These are phyloP conservation scores for Ascobolus immersus DNA, from an alignment of 495 filamentous ascomycete genomes.

Conservation along the genomic window DNA sequence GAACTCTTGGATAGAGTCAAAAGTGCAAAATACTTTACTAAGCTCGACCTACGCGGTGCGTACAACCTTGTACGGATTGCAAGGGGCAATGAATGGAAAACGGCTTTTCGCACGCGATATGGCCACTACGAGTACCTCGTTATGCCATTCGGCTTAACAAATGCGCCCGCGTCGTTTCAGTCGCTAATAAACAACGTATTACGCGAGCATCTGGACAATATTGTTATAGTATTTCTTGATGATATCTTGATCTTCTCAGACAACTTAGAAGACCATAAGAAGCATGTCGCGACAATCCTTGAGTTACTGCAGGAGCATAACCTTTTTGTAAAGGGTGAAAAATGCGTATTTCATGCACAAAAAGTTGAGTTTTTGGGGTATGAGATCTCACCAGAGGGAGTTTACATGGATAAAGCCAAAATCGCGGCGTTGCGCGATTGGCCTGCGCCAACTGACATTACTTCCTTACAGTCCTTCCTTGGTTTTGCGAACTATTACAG, in stretches of 20 bases:
- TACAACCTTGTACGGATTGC: slow-evolving; percentile 6
- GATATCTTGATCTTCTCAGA: no score
- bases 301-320: background rate
- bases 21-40: slow-evolving; percentile 5
- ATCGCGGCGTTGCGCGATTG: no score
- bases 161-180: background rate
- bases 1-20: background rate
- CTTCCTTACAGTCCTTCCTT: no score
- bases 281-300: background rate
- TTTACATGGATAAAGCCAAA: no score
- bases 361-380: no score
- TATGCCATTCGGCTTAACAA: background rate
- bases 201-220: background rate
- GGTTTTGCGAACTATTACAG: no score
- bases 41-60: slow-evolving; percentile 3
- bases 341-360: no score
- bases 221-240: background rate
- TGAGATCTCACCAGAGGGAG: no score
- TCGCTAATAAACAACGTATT: background rate
- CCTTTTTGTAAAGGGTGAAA: no score
- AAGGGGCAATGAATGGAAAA: slow-evolving; percentile 8
- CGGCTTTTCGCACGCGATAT: slow-evolving; percentile 5
- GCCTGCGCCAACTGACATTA: no score
- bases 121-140: background rate
- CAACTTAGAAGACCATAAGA: slow-evolving; percentile 1